Base-by-base conservation (phyloP, 1,284 basidiomycete genomes). In the Fomitopsis betulina region DNA sequence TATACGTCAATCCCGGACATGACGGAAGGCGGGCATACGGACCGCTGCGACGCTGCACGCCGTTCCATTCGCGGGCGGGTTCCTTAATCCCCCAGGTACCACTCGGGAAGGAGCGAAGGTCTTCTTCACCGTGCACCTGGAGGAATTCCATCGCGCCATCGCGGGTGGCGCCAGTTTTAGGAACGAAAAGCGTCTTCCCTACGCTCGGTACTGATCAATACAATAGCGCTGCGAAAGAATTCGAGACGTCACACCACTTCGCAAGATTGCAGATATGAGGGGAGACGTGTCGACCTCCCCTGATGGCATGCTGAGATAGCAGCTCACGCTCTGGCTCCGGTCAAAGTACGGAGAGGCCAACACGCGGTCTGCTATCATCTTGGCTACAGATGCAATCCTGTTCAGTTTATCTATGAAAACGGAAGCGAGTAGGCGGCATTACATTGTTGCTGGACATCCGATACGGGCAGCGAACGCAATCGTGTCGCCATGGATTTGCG, bases 81-180 rank as follows among this genome's bases (percentile, higher is more conserved):
- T 92, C 87, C 59, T 79, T 82, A 67, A 92, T 91, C 1, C 86
- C 89, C 89, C 89, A 92, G 32, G 77, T 64, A 1, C 88, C 87
- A 49, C 65, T 71, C 2, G 82, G 81, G 10, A 91, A 75, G 0
- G 78, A 70, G 1, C 71, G 70, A 15, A 89, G 75, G 71, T 92
- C 89, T 1, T 81, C 74, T 33, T 76, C 68, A 57, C 76, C 77
- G 63, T 87, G 81, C 25, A 91, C 70, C 60, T 79, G 79, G 39
- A 90, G 72, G 53, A 90, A 80, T 56, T 89, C 80, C 87, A 92
- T 91, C 33, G 73, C 67, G 3, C 79, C 81, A 9, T 72, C 69
- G 40, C 73, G 73, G 1, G 74, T 67, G 35, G 70, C 58, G 62
- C 75, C 74, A 53, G 89, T 81, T 65, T 79, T 88, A 4, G 89